Evolutionary conservation across 345 rosid genomes (phyloP), one percentile per base, ranked within the genome.

Genomic region (Erodium maritimum): DNA sequence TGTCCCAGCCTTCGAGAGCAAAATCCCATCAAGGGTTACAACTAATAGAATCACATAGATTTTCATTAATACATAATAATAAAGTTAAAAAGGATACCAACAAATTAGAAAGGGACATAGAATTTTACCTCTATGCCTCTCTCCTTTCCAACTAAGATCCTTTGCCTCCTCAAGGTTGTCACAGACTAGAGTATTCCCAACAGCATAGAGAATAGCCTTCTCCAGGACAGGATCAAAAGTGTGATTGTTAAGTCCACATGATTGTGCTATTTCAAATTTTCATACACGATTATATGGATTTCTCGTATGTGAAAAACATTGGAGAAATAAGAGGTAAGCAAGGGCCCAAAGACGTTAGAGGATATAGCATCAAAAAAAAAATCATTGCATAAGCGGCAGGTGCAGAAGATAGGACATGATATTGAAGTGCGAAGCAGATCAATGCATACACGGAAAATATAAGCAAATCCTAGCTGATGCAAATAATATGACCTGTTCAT

Each of bases 161-260:
- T 93, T 89, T 56, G 96, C 99, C 80, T 93, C 95, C 50, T 93
- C 96, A 64, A 93, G 96, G 58, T 85, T 87, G 61, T 93, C 99
- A 67, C 99, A 93, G 51, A 89, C 96, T 61, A 93, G 76, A 66
- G 99, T 85, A 73, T 89, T 93, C 53, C 96, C 99, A 75, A 87
- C 99, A 71, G 99, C 86, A 85, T 75, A 91, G 57, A 91, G 85
- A 63, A 89, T 75, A 48, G 99, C 99, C 63, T 82, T 89, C 81
- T 93, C 96, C 76, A 93, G 67, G 52, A 75, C 82, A 52, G 94
- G 86, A 76, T 91, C 94, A 68, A 89, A 86, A 57, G 95, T 91
- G 61, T 12, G 62, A 42, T 72, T 59, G 96, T 86, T 83, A 88
- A 91, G 94, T 63, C 24, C 61, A 71, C 76, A 76, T 68, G 37